These are phyloP conservation scores for Eutypella sp. DNA, from an alignment of 2,329 filamentous ascomycete species.

Conservation along the genomic window DNA sequence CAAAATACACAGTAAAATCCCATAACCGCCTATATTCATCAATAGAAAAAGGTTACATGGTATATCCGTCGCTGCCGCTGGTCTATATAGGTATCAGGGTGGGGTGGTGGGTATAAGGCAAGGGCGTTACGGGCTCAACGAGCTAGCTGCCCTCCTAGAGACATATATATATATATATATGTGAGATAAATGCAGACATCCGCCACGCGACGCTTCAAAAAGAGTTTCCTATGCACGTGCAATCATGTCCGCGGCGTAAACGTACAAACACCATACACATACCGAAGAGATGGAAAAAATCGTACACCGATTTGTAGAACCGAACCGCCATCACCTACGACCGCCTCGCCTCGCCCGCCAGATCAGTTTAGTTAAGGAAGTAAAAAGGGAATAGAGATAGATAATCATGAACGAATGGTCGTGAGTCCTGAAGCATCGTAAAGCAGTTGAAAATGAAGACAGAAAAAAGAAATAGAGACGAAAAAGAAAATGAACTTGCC, in stretches of 20 bases:
- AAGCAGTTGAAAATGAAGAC: neutral
- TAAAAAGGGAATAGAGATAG: too few relatives aligned
- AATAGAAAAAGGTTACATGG: neutral
- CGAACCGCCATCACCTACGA: too few relatives aligned
- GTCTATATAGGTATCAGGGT: slow-evolving; percentile 1
- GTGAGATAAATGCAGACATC: neutral
- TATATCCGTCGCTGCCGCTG: neutral
- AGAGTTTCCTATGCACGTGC: too few relatives aligned
- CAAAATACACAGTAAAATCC: too few relatives aligned
- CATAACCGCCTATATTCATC: too few relatives aligned
- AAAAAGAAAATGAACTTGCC: neutral
- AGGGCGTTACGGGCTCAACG: too few relatives aligned
- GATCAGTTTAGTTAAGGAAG: neutral
- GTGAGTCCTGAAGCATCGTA: neutral
- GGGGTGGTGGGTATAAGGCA: neutral
- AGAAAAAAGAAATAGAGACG: neutral
- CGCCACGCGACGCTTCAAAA: too few relatives aligned
- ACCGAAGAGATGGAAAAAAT: neutral
- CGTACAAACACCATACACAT: too few relatives aligned
- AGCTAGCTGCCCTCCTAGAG: too few relatives aligned
- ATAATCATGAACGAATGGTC: neutral
- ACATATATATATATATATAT: neutral
- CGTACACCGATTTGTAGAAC: neutral
- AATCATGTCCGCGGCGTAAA: too few relatives aligned
- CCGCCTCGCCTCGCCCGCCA: neutral